phyloP scores from a whole-genome alignment of 331 rosid species.

The Ulmus americana region DNA sequence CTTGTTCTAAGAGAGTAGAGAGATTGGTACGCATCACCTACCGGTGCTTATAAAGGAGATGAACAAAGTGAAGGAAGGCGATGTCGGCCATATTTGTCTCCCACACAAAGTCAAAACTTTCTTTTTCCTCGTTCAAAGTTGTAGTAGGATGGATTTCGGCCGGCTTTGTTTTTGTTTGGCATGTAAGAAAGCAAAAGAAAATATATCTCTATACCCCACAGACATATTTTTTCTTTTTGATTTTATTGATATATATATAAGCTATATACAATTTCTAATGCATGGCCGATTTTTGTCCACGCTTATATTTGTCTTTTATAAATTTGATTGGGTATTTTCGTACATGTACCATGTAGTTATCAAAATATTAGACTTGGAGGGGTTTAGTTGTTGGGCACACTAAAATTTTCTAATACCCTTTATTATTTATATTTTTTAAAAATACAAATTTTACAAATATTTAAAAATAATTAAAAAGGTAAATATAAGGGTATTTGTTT shows the following conservation, averaged over 20 bases:
- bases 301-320: neutral
- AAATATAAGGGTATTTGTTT: no score
- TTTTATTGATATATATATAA: conserved; percentile 1
- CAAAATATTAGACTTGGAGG: no score
- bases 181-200: neutral
- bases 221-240: conserved; percentile 1
- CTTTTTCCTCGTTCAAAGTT: conserved; percentile 33
- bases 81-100: conserved; percentile 49
- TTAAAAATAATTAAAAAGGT: no score
- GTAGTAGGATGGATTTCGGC: conserved; percentile 11
- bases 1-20: neutral
- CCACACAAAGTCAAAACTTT: conserved; percentile 28
- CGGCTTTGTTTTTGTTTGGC: conserved; percentile 1
- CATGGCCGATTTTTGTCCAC: conserved; percentile 32
- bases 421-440: no score
- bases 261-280: conserved; percentile 8
- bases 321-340: neutral
- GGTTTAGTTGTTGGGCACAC: no score
- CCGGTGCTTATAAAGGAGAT: conserved; percentile 17
- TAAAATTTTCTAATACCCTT: no score
- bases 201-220: neutral
- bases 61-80: neutral
- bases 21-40: conserved; percentile 27
- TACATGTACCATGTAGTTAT: no score
- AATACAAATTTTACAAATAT: no score